phyloP scores from a whole-genome alignment of 2,329 filamentous ascomycete genomes.

The Macrophomina tecta region DNA sequence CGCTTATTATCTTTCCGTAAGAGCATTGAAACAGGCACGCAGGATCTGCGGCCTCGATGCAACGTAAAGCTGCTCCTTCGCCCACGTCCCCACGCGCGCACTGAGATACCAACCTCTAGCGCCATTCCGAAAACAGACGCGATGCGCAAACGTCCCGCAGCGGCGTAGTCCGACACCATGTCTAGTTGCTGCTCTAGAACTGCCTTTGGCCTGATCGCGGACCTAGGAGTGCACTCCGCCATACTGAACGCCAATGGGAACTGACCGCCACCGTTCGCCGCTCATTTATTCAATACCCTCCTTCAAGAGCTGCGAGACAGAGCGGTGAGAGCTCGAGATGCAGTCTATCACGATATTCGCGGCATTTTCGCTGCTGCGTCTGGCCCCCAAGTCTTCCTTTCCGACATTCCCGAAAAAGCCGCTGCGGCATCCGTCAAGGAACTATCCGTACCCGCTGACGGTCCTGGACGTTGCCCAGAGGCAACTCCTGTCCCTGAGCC shows the following conservation, averaged over 20 bases:
- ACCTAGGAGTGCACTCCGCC: constrained; percentile 18
- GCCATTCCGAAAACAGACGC: constrained; percentile 13
- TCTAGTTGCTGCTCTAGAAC: constrained; percentile 25
- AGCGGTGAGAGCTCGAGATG: constrained; percentile 14
- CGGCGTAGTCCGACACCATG: constrained; percentile 26
- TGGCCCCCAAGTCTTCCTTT: constrained; percentile 11
- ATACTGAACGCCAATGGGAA: constrained; percentile 13
- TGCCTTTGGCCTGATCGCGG: constrained; percentile 24
- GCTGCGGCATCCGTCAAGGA: constrained; percentile 17
- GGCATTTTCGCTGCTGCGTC: constrained; percentile 18
- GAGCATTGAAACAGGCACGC: constrained; percentile 27
- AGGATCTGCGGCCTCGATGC: constrained; percentile 22
- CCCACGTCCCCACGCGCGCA: constrained; percentile 17
- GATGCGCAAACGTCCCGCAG: constrained; percentile 28
- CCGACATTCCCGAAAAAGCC: constrained; percentile 23
- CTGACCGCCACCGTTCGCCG: not conserved
- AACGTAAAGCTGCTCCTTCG: constrained; percentile 25
- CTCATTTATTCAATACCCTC: constrained; percentile 24
- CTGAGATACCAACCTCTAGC: constrained; percentile 9
- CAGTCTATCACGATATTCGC: constrained; percentile 25
- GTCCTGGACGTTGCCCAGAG: constrained; percentile 4
- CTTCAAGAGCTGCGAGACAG: constrained; percentile 1
- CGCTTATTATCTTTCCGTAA: constrained; percentile 24
- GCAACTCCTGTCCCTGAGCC: not conserved
- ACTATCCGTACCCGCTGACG: constrained; percentile 20